These are phyloP conservation scores for Ascochyta fabae DNA, from an alignment of 2,329 filamentous ascomycete genomes.

Conservation along the genomic window DNA sequence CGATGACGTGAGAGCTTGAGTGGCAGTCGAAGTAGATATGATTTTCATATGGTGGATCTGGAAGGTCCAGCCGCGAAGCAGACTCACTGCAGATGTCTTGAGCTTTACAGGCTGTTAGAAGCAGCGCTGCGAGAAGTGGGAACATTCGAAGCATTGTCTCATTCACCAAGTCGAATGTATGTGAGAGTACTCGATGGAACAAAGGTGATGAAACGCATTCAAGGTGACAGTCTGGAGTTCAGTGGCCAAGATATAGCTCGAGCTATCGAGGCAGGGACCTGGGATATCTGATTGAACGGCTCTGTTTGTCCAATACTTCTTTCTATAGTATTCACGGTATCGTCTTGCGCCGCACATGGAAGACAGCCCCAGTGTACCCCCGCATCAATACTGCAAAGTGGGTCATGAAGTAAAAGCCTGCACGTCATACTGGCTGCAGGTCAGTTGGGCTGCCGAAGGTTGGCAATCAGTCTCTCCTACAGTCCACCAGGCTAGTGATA, in stretches of 20 bases:
- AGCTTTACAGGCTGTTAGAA: conserved; percentile 1
- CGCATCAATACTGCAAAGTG: not conserved
- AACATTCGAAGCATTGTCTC: not conserved
- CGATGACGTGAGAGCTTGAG: conserved; percentile 63
- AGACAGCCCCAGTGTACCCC: not conserved
- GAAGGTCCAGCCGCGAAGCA: conserved; percentile 52
- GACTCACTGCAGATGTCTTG: conserved; percentile 19
- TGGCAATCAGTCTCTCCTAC: not conserved
- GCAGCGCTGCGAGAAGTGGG: not conserved
- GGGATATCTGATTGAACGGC: not conserved
- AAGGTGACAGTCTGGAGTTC: not conserved
- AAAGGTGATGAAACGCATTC: not conserved
- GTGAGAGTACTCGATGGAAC: not conserved
- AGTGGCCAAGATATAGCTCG: not conserved
- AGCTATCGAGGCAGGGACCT: not conserved
- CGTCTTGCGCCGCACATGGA: not conserved
- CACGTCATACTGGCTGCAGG: conserved; percentile 1
- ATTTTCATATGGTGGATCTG: conserved; percentile 67
- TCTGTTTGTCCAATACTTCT: not conserved
- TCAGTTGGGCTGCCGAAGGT: not conserved
- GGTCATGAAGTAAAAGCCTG: not conserved
- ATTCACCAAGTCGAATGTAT: not conserved
- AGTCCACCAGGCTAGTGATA: not conserved
- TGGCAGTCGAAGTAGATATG: conserved; percentile 72
- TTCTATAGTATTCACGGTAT: not conserved